Percentiles rank a stretch among this genome's conserved stretches.
Evolutionary conservation across 2,329 filamentous ascomycete genomes (phyloP).

Genomic region (Periconia sp.): DNA sequence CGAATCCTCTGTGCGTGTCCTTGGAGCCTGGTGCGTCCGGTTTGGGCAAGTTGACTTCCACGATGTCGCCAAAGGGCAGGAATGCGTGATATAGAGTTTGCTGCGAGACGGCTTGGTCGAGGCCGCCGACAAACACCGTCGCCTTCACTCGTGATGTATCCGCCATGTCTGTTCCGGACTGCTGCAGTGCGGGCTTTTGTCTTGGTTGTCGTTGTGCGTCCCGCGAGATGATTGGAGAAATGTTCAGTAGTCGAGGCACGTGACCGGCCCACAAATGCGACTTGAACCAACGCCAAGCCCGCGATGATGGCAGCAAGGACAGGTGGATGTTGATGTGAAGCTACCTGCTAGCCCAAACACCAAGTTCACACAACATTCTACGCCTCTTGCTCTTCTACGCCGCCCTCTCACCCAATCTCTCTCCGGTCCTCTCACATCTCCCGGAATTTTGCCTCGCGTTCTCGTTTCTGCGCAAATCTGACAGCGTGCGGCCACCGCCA

Average conservation of each 20-base stretch:
- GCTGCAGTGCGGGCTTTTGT: constrained; percentile 1
- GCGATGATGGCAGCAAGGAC: constrained; percentile 40
- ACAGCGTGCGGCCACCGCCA: constrained; percentile 53
- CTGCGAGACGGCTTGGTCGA: constrained; percentile 77
- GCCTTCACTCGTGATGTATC: constrained; percentile 85
- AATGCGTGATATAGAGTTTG: constrained; percentile 87
- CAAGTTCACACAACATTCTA: constrained; percentile 24
- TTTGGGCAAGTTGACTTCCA: constrained; percentile 88
- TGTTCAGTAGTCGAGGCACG: constrained; percentile 12
- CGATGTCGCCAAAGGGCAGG: constrained; percentile 94
- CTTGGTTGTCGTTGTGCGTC: constrained; percentile 10
- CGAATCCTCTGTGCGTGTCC: constrained; percentile 82
- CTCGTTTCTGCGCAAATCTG: constrained; percentile 19
- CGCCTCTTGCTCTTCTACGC: constrained; percentile 21
- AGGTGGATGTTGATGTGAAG: constrained; percentile 42
- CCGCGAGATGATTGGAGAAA: constrained; percentile 18
- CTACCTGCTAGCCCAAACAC: constrained; percentile 27
- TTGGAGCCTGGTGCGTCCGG: constrained; percentile 76
- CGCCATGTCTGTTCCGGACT: constrained; percentile 73
- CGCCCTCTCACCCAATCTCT: constrained; percentile 17
- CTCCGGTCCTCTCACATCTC: constrained; percentile 20
- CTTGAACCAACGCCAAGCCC: constrained; percentile 15
- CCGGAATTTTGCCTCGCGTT: constrained; percentile 11
- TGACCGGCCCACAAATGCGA: constrained; percentile 16
- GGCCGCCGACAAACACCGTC: constrained; percentile 89